Conservation (phyloP, 2,329 filamentous ascomycete species). For the Metarhizium brunneum region DNA sequence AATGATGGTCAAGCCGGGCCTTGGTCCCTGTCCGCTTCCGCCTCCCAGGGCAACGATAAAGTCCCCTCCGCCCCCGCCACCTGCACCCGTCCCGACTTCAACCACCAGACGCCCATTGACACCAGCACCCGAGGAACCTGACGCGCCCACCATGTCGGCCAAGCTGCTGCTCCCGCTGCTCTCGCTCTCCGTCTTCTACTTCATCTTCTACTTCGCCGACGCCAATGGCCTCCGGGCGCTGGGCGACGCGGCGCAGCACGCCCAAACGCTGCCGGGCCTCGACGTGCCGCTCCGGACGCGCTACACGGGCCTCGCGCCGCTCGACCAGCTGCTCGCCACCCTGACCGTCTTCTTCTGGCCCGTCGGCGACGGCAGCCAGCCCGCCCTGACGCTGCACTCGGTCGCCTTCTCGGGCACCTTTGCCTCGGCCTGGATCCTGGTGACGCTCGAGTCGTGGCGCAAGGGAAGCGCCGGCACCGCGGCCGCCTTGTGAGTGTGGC, state of each 20-base stretch:
- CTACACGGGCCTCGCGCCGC: constrained; percentile 7
- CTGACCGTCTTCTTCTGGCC: constrained; percentile 13
- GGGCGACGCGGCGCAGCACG: not conserved
- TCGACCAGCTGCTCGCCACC: constrained; percentile 9
- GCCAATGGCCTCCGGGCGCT: constrained; percentile 9
- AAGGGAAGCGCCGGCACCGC: constrained; percentile 7
- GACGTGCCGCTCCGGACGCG: constrained; percentile 8
- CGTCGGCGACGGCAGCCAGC: constrained; percentile 5
- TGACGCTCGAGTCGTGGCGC: constrained; percentile 13
- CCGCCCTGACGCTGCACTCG: constrained; percentile 10
- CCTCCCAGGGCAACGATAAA: no score
- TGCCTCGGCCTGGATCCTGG: constrained; percentile 8
- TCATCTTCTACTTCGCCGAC: constrained; percentile 10
- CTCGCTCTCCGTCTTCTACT: constrained; percentile 11
- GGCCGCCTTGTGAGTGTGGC: constrained; percentile 9
- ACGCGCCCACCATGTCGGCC: constrained; percentile 5
- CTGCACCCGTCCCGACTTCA: no score
- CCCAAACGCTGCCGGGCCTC: constrained; percentile 8
- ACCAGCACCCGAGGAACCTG: no score
- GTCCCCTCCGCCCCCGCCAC: no score
- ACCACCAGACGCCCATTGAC: no score
- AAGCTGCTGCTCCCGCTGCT: constrained; percentile 8
- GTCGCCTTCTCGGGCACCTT: constrained; percentile 12
- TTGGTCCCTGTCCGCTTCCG: no score
- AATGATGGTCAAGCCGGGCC: no score